Evolutionary conservation across 768 basidiomycete species (phyloP), one percentile per base, ranked within the genome.

Genomic region (Lyophyllum semitale): DNA sequence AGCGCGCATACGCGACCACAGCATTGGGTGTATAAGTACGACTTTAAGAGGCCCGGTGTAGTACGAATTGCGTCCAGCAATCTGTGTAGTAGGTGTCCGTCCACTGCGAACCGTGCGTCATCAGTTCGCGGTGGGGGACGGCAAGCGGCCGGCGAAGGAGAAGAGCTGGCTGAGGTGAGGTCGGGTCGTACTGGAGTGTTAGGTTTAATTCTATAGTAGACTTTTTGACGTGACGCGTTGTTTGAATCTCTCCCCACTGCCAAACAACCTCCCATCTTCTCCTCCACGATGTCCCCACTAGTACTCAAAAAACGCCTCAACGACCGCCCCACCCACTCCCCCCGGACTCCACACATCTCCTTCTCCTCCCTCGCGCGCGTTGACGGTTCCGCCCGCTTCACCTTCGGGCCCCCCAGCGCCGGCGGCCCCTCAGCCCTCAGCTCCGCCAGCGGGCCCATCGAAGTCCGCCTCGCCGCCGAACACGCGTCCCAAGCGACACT

Each of bases 401-500:
- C 73, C 22, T 87, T 87, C 55, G 85, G 85, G 82, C 59, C 59
- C 72, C 25, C 18, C 17, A 45, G 29, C 41, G 35, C 48, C 53
- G n/a, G n/a, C n/a, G 64, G 68, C 33, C 71, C 71, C 20, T 59
- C 62, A 68, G 88, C 84, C 3, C 68, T 92, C 18, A 84, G 87
- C 8, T 91, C 91, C 4, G 68, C 92, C 32, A 90, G 89, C 13
- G 92, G 93, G 0, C 93, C 93, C 18, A 86, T 93, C 42, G 85
- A 93, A 59, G 87, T 87, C 46, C 79, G 90, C 17, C 74, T 85
- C 8, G 81, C 84, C 3, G 69, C 80, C 8, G 93, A 94, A 71
- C 79, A 83, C 27, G 82, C 91, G 9, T 85, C 85, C 11, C 82
- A 84, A 52, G 84, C 90, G 0, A 84, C 89, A 0, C 81, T 94